Evolutionary conservation across 2,329 filamentous ascomycete species (phyloP), one percentile per base, ranked within the genome.

Genomic region (Sclerotinia minor): DNA sequence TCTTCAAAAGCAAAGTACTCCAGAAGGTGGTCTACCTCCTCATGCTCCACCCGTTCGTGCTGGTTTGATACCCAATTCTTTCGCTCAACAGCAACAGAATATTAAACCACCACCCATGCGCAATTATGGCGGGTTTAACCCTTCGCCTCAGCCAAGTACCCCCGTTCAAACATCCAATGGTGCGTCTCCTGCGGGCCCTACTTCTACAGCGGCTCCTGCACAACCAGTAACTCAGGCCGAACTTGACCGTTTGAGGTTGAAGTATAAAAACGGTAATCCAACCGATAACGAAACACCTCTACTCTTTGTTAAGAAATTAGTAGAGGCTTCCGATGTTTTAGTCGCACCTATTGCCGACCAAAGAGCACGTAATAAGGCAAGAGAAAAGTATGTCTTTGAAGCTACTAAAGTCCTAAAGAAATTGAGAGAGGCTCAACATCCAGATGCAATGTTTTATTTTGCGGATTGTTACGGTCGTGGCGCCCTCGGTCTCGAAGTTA

Each of bases 341-440:
- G 87, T 92, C 3, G 81, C 85, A 2, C 80, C 80, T 19, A 78
- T 88, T 13, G 82, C 85, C 0, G 91, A 92, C 72, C 89, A 93
- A 49, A 89, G 89, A 73, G 86, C 88, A 11, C 87, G 90, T 32
- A 84, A 87, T 11, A 92, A 95, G 74, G 83, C 89, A 2, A 89
- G 92, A 41, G 94, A 98, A 74, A 89, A 89, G 68, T 98, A 94
- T 77, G 82, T 94, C 21, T 81, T 89, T 72, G 95, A 98, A 76
- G 92, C 92, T 0, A 88, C 95, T 77, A 98, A 97, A 79, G 88
- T 94, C 32, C 81, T 98, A 54, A 97, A 97, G 82, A 97, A 96
- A 78, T 83, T 98, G 13, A 87, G 89, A 9, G 85, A 85, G 63
- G 83, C 83, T 17, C 89, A 91, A 69, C 92, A 94, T 74, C 80